A percentile compares a stretch with the other conserved stretches of the same genome.
Evolutionary conservation across 345 rosid species (phyloP).

Genomic region (Angophora floribunda): DNA sequence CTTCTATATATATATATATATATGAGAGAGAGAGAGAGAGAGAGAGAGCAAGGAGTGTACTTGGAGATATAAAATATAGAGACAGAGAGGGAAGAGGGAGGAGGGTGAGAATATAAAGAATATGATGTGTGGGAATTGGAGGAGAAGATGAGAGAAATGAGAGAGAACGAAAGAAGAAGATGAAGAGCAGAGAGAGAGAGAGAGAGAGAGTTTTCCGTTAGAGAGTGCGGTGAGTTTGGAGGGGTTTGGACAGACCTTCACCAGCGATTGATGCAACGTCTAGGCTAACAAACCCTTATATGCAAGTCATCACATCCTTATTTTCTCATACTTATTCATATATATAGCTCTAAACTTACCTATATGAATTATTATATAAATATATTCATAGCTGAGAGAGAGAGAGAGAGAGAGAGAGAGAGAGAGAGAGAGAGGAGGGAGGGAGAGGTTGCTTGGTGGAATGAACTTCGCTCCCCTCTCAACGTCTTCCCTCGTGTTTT

Average conservation of each 20-base stretch:
- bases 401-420: background rate
- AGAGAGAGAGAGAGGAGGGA: background rate
- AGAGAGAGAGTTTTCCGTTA: slow-evolving; percentile 1
- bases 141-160: background rate
- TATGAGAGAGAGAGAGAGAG: background rate
- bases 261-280: slow-evolving; percentile 14
- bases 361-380: background rate
- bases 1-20: background rate
- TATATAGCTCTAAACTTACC: background rate
- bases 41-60: background rate
- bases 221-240: slow-evolving; percentile 1
- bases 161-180: background rate
- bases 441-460: slow-evolving; percentile 20
- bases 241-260: slow-evolving; percentile 9
- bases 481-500: slow-evolving; percentile 8
- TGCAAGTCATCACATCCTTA: background rate
- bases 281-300: slow-evolving; percentile 1
- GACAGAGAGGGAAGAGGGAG: background rate
- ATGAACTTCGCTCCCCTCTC: slow-evolving; percentile 13
- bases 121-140: background rate
- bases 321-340: background rate
- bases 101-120: background rate
- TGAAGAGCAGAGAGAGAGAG: background rate
- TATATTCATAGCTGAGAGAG: background rate
- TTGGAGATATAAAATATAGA: background rate